Evolutionary conservation across 1,284 basidiomycete genomes (phyloP), one percentile per base, ranked within the genome.

Genomic region (Puccinia hordei): DNA sequence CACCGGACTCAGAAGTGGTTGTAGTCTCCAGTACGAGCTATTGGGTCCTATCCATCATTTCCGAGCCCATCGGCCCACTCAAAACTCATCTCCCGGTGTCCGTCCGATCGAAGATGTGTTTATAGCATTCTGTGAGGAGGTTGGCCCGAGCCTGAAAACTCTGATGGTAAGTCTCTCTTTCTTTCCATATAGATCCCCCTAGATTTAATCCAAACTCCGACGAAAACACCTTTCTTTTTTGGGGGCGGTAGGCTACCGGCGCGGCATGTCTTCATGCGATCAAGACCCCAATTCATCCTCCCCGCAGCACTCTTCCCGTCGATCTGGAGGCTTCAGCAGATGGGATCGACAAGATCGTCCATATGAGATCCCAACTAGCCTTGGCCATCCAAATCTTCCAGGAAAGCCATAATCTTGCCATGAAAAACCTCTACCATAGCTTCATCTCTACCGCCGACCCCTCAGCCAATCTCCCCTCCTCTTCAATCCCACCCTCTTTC

Each of bases 1-100:
- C 57, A 94, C 92, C 73, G 93, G 94, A 27, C 87, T 97, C 80
- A 87, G 95, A 65, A 91, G 92, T 81, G 92, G 93, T 0, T 93
- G 92, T 2, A 89, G 90, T 44, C 85, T 97, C 41, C 94, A 96
- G 84, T 90, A 91, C 81, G 92, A 94, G 71, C 86, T 97, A 46
- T 90, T 91, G 24, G 89, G 83, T 22, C 51, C 69, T 24, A 78
- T 69, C 41, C 35, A 72, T 84, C 83, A 82, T 84, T 13, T 49
- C 17, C 55, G 24, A 72, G 22, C 51, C 33, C 2, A 55, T 22
- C 24, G n/a, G 13, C 12, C 69, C 4, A 13, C 69, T 17, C n/a
- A 33, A 44, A 22, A 80, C 57, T 41, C 79, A 38, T 87, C 86
- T 68, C 27, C 66, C 81, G 51, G 44, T 24, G 13, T 27, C 49